Evolutionary conservation across 306 rosid species (phyloP).

Genomic region (Datisca glomerata): DNA sequence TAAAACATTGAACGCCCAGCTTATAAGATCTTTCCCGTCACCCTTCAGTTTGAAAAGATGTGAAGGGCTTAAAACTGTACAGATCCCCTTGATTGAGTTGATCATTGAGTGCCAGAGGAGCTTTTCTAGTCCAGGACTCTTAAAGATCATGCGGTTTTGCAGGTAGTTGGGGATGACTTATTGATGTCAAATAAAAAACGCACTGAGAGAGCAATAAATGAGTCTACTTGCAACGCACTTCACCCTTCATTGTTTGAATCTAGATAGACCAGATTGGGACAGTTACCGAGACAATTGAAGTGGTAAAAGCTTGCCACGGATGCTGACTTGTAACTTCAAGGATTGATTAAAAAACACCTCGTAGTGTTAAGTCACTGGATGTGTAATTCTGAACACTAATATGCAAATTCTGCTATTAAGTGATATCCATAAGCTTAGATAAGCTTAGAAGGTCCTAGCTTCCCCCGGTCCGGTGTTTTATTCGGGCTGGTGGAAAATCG

Average conservation of each 20-base stretch:
- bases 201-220: conserved; percentile 63
- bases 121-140: no score
- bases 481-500: conserved; percentile 88
- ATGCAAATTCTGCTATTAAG: no score
- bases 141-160: conserved; percentile 24
- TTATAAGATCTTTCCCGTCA: no score
- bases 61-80: no score
- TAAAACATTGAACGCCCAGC: no score
- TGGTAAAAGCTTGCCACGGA: conserved; percentile 75
- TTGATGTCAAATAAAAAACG: conserved; percentile 80
- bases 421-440: no score
- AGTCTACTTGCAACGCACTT: conserved; percentile 72
- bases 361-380: conserved; percentile 74
- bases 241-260: conserved; percentile 24
- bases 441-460: no score
- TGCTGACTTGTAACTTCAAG: conserved; percentile 77
- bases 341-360: no score
- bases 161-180: conserved; percentile 89
- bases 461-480: no score
- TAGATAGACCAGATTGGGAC: conserved; percentile 94
- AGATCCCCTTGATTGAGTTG: no score
- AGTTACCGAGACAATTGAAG: conserved; percentile 81
- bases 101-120: background rate
- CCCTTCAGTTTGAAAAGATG: no score
- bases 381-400: no score